Evolutionary conservation across 441 rosid species (phyloP).

Genomic region (Brassica balearica): DNA sequence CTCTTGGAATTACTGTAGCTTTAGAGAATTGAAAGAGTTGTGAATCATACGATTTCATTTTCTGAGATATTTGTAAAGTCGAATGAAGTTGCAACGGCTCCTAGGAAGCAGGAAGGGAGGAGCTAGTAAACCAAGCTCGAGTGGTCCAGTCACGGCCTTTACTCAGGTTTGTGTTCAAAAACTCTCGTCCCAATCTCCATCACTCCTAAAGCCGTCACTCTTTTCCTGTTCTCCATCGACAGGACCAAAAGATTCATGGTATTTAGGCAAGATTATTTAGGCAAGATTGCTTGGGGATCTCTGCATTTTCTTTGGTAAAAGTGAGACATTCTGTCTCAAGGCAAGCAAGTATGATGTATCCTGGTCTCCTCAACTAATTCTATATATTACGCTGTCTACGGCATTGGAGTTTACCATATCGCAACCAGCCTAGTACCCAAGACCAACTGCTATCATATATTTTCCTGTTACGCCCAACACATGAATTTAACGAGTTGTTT

Average conservation of each 20-base stretch:
- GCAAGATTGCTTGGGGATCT: neutral
- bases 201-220: neutral
- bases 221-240: neutral
- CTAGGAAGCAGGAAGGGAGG: neutral
- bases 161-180: neutral
- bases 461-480: neutral
- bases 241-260: neutral
- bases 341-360: neutral
- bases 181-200: neutral
- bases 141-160: neutral
- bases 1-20: neutral
- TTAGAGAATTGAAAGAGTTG: neutral
- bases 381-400: neutral
- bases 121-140: neutral
- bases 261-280: neutral
- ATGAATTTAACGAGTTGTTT: neutral
- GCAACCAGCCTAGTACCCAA: neutral
- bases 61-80: neutral
- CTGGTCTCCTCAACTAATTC: neutral
- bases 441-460: neutral
- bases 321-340: neutral
- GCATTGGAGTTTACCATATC: neutral
- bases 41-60: neutral
- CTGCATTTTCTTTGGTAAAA: constrained; percentile 4
- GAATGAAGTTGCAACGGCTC: neutral